phyloP scores from a whole-genome alignment of 2,329 filamentous ascomycete species.

The Grosmannia clavigera region DNA sequence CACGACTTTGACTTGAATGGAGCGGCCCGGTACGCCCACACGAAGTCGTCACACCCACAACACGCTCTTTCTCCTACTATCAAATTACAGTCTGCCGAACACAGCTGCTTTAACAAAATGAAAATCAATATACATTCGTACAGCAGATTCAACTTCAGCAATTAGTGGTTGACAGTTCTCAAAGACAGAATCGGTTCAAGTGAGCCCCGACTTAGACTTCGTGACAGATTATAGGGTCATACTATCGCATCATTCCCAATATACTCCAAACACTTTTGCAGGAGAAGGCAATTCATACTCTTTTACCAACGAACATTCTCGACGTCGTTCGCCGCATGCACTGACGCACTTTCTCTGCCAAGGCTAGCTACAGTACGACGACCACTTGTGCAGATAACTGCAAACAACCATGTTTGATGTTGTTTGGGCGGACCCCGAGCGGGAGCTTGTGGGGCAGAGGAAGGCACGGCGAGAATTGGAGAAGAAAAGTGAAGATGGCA shows the following conservation, averaged over 20 bases:
- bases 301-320: not conserved
- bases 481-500: conserved; percentile 18
- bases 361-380: not conserved
- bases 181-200: not conserved
- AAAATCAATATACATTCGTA: not conserved
- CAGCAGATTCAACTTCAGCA: not conserved
- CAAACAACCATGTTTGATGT: conserved; percentile 41
- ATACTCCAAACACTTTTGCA: not conserved
- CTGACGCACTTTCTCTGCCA: not conserved
- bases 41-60: not conserved
- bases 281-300: not conserved
- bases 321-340: not conserved
- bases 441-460: conserved; percentile 40
- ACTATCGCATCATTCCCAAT: not conserved
- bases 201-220: not conserved
- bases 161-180: not conserved
- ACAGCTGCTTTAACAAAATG: not conserved
- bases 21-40: not conserved
- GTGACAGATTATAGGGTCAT: not conserved
- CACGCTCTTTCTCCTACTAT: not conserved
- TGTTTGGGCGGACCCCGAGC: conserved; percentile 42
- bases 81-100: not conserved
- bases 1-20: not conserved
- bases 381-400: not conserved
- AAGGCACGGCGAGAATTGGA: conserved; percentile 35